Evolutionary conservation across 176 grass and related monocot species (phyloP).

Genomic region (Typha latifolia): DNA sequence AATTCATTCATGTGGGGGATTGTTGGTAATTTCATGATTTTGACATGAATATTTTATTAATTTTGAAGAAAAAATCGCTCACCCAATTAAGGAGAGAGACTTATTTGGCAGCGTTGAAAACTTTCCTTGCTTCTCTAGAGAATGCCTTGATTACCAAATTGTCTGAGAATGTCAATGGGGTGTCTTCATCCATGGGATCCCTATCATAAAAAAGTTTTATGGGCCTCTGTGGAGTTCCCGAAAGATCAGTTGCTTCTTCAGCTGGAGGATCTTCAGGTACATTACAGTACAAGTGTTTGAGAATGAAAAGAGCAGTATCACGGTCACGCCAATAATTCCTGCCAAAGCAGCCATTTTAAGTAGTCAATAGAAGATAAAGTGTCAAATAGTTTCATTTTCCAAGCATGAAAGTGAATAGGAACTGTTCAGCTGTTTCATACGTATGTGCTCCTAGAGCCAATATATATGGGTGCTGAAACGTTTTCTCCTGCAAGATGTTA

Average conservation of each 20-base stretch:
- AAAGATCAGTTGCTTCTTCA: conserved; percentile 6
- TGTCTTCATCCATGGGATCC: conserved; percentile 69
- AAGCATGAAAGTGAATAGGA: conserved; percentile 10
- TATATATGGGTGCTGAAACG: conserved; percentile 89
- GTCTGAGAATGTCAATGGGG: conserved; percentile 84
- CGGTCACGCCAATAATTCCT: conserved; percentile 98
- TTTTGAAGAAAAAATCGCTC: neutral
- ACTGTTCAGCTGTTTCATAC: conserved; percentile 39
- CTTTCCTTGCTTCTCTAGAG: conserved; percentile 60
- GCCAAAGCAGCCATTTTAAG: conserved; percentile 1
- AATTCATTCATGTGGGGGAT: too few species aligned
- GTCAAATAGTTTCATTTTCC: neutral
- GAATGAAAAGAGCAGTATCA: conserved; percentile 92
- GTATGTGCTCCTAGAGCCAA: conserved; percentile 85
- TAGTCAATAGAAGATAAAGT: neutral
- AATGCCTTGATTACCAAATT: conserved; percentile 58
- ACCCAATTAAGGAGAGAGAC: neutral
- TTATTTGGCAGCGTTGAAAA: conserved; percentile 21
- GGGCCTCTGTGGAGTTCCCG: conserved; percentile 20
- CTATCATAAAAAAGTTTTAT: conserved; percentile 67
- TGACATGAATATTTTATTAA: too few species aligned
- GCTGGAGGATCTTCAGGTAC: conserved; percentile 72
- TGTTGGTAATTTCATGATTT: too few species aligned
- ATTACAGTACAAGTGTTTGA: conserved; percentile 86
- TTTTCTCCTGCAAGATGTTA: conserved; percentile 62